A percentile compares a stretch with the other conserved stretches of the same genome.
phyloP scores from a whole-genome alignment of 2,329 filamentous ascomycete species.

The Colletotrichum costaricense region DNA sequence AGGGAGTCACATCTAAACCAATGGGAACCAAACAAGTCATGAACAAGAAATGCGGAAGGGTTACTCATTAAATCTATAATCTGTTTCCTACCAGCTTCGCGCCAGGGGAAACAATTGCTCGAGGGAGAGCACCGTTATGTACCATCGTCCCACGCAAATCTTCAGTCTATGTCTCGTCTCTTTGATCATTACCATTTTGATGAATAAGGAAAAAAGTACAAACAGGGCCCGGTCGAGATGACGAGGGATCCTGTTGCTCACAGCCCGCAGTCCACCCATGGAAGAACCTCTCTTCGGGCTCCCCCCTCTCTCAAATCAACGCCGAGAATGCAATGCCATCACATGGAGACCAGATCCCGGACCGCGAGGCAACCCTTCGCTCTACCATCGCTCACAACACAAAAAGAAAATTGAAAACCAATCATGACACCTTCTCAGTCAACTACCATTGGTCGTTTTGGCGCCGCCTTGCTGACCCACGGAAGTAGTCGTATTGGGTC shows the following conservation, averaged over 20 bases:
- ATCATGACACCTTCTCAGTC: conserved; percentile 10
- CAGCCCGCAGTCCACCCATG: not conserved
- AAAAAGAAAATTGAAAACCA: conserved; percentile 4
- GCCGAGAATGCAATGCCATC: conserved; percentile 30
- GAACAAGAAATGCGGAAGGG: not conserved
- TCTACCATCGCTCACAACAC: conserved; percentile 25
- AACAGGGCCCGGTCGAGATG: not conserved
- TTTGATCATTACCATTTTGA: conserved; percentile 31
- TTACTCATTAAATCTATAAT: conserved; percentile 31
- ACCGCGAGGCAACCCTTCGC: conserved; percentile 11
- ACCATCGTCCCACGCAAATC: conserved; percentile 8
- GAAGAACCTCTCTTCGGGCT: not conserved
- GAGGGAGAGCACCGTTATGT: not conserved
- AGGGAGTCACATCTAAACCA: too few relatives aligned
- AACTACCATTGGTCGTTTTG: conserved; percentile 55
- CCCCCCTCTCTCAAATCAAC: conserved; percentile 2
- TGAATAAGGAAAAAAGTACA: not conserved
- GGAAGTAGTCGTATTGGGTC: conserved; percentile 68
- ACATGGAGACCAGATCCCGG: conserved; percentile 16
- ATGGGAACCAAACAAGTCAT: too few relatives aligned
- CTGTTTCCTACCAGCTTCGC: conserved; percentile 3
- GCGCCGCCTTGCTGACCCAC: conserved; percentile 47
- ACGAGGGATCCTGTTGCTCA: not conserved
- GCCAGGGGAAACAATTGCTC: not conserved
- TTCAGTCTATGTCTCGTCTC: conserved; percentile 35